Base-by-base conservation (phyloP, 257 asterid genomes). In the Gentiana macrophylla region DNA sequence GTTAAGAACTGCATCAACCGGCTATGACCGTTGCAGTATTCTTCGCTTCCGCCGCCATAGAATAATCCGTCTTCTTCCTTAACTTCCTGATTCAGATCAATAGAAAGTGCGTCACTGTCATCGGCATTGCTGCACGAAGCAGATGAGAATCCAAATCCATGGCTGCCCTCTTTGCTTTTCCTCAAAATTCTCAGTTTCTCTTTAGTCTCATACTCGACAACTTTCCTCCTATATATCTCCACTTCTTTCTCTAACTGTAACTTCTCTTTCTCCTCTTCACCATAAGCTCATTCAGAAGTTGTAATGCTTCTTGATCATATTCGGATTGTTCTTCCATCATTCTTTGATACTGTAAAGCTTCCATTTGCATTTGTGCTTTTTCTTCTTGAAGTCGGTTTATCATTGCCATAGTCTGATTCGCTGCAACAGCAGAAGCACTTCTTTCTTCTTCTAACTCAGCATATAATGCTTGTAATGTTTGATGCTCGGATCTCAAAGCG, bases 241-340 rank as follows among this genome's bases (percentile, higher is more conserved):
- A 80, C 36, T 69, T 83, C 92, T 65, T 69, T 83, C 67, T 85
- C 95, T 48, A 92, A 62, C 77, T 85, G 97, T 34, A 79, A 84
- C 34, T 88, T 92, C 52, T 92, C 99, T 81, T 71, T 88, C 79
- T 88, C 99, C 97, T 77, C 76, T 83, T 92, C 64, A 84, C 79
- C 97, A 92, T 83, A 36, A 92, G 86, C 65, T 88, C 97, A 46
- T 88, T 92, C 72, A 92, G 47, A 52, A 92, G 88, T 49, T 92
- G 95, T 83, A 92, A 52, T 24, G 99, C 99, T 74, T 92, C 99
- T 73, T 92, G 99, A 69, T 92, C 99, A 12, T 92, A 92, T 49
- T 92, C 98, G 0, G 97, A 77, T 62, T 92, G 99, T 59, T 92
- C 99, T 57, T 92, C 99, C 99, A 92, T 92, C 99, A 92, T 92